Base-by-base conservation (phyloP, 2,329 filamentous ascomycete genomes). In the Fusarium anguioides region DNA sequence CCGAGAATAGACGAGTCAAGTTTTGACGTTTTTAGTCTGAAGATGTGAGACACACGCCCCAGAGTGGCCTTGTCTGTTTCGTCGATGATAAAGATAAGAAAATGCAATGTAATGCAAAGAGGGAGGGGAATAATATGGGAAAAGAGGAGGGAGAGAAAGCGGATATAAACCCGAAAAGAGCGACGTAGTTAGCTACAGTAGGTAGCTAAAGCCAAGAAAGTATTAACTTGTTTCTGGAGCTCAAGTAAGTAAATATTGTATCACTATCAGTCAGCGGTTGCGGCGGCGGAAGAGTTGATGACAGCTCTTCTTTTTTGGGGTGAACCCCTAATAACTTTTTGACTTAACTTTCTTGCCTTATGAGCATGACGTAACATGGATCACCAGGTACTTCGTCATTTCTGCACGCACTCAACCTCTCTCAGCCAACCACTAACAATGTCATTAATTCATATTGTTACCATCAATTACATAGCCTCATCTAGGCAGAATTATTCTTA, bases 311-410 rank as follows among this genome's bases (percentile, higher is more conserved):
- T n/a, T 31, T 48, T 52, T 31, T 60, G 20, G 9, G 27, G 26
- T 55, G 45, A 51, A 55, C 60, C 58, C 60, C 59, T 63, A 64
- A 63, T 26, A n/a, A 31, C 37, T n/a, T n/a, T n/a, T n/a, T n/a
- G n/a, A n/a, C n/a, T n/a, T n/a, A n/a, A n/a, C n/a, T 23, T 26
- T 20, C 31, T 17, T 47, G 27, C 11, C 33, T 8, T n/a, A 33
- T 12, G 15, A 7, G 29, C 52, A 63, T 63, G 60, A 65, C 60
- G 60, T 49, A 60, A 66, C 63, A 14, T 14, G 33, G 58, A 21
- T 45, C 35, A 37, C 57, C 33, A 33, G 36, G 45, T 52, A n/a
- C 46, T 39, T 60, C 50, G 58, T 63, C 60, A 63, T 63, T 63
- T 49, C 60, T 63, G 59, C 59, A 58, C 12, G 24, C 59, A 64